These are phyloP conservation scores for Blastocladiella emersonii DNA, from an alignment of 371 early-diverging fungal genomes.

Conservation along the genomic window DNA sequence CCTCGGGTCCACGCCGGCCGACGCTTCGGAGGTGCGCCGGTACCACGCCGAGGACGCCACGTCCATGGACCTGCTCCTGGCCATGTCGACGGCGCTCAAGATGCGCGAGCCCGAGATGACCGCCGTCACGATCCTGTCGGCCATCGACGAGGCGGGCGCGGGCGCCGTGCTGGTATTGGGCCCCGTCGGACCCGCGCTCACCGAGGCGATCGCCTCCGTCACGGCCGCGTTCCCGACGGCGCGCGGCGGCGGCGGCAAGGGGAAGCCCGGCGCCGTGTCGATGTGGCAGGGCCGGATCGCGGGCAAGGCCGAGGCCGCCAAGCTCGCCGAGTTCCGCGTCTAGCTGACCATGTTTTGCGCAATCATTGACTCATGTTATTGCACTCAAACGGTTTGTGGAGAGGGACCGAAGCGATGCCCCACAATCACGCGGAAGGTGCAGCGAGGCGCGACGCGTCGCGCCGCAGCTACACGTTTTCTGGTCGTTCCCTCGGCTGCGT, in stretches of 20 bases:
- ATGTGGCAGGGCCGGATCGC: background rate
- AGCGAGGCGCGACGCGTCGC: too few relatives aligned
- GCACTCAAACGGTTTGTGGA: too few relatives aligned
- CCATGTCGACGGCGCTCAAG: background rate
- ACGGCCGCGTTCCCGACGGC: background rate
- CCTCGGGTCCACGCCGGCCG: background rate
- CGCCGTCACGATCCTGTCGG: too few relatives aligned
- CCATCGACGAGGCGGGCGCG: background rate
- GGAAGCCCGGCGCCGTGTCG: background rate
- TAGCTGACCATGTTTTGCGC: too few relatives aligned
- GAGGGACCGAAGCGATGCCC: too few relatives aligned
- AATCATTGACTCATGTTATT: too few relatives aligned
- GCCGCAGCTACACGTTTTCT: too few relatives aligned
- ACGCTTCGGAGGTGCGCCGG: background rate
- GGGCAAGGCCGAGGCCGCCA: too few relatives aligned
- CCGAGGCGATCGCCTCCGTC: background rate
- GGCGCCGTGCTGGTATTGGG: background rate
- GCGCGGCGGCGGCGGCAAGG: constrained; percentile 1
- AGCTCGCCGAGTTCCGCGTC: too few relatives aligned
- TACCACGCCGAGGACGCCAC: background rate
- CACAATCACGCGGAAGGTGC: too few relatives aligned
- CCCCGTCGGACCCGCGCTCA: background rate
- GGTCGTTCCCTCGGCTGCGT: too few relatives aligned
- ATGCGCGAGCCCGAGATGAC: background rate
- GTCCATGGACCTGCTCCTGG: background rate